phyloP scores from a whole-genome alignment of 2,329 filamentous ascomycete genomes.

The Fusarium mundagurra region DNA sequence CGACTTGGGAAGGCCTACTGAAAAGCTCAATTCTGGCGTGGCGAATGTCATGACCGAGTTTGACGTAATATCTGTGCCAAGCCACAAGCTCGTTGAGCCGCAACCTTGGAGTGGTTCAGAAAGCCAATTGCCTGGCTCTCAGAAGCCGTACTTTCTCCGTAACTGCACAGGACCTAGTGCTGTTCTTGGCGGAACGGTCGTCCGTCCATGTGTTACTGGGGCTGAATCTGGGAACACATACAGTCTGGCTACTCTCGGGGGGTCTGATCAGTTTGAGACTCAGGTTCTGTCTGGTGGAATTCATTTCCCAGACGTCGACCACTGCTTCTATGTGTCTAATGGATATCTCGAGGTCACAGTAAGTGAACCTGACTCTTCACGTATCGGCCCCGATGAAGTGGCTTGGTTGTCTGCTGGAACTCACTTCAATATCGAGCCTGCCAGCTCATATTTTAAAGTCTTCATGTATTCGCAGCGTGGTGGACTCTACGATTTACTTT shows the following conservation, averaged over 20 bases:
- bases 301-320: not conserved
- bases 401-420: not conserved
- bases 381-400: not conserved
- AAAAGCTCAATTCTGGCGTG: not conserved
- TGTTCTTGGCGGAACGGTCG: not conserved
- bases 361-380: not conserved
- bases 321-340: not conserved
- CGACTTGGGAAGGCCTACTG: too few relatives aligned
- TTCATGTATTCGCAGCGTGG: not conserved
- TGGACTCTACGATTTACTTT: not conserved
- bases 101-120: too few relatives aligned
- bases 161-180: not conserved
- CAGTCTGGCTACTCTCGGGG: not conserved
- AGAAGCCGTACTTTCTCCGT: not conserved
- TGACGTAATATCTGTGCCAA: not conserved
- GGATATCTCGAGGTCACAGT: not conserved
- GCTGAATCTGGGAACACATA: not conserved
- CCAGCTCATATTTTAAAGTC: not conserved
- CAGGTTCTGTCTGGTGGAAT: not conserved
- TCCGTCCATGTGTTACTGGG: not conserved
- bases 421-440: not conserved
- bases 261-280: not conserved
- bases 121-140: not conserved
- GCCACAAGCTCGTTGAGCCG: not conserved
- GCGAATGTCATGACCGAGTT: not conserved